Conservation (phyloP, 306 rosid species). For the Astragalus glycyphyllos region DNA sequence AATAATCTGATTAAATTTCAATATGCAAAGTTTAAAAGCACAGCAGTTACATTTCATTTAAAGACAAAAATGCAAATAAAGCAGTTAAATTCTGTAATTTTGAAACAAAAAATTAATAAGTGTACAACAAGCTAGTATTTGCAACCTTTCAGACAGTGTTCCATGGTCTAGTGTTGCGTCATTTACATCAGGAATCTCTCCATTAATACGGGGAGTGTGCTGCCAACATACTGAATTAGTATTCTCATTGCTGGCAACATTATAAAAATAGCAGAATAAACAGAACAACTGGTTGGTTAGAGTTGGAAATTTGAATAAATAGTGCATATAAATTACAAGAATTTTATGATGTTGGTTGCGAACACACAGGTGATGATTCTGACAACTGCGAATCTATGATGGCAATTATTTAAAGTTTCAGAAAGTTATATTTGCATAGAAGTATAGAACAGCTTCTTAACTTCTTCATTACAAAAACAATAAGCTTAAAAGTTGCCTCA, state of each 20-base stretch:
- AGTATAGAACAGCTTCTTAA: not conserved
- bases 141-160: constrained; percentile 82
- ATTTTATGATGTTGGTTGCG: not conserved
- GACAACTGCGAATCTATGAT: not conserved
- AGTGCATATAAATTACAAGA: constrained; percentile 10
- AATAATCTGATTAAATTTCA: constrained; percentile 11
- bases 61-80: not conserved
- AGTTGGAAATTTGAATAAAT: not conserved
- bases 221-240: constrained; percentile 63
- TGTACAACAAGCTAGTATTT: constrained; percentile 32
- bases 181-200: constrained; percentile 93
- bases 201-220: constrained; percentile 94
- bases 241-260: constrained; percentile 37
- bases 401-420: not conserved
- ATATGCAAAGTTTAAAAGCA: constrained; percentile 17
- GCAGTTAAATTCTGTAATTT: not conserved
- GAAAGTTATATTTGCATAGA: not conserved
- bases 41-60: constrained; percentile 5
- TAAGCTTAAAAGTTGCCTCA: not conserved
- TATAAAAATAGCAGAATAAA: constrained; percentile 38
- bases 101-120: constrained; percentile 29
- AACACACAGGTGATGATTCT: not conserved
- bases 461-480: not conserved
- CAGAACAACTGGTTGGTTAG: not conserved
- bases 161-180: constrained; percentile 91